phyloP scores from a whole-genome alignment of 1,139 yeast species.

The Yamadazyma aaseri region DNA sequence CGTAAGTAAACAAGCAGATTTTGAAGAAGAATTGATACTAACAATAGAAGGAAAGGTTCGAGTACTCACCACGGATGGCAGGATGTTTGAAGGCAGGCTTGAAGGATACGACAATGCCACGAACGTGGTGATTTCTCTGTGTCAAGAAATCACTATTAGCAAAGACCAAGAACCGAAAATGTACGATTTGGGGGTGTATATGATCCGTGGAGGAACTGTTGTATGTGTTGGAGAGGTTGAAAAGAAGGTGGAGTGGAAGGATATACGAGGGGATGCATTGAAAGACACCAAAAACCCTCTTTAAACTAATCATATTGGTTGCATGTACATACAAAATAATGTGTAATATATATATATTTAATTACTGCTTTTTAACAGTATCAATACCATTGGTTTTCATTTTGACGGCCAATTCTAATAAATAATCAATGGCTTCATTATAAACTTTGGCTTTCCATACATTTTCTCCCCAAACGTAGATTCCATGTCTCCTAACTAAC shows the following conservation, averaged over 20 bases:
- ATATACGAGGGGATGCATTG: slow-evolving; percentile 38
- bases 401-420: slow-evolving; percentile 79
- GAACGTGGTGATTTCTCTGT: slow-evolving; percentile 61
- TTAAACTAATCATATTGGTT: too few relatives aligned
- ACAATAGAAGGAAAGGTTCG: slow-evolving; percentile 53
- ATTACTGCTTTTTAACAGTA: slow-evolving; percentile 31
- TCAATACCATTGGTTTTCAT: slow-evolving; percentile 67
- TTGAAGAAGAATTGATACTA: slow-evolving; percentile 20
- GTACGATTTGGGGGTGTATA: slow-evolving; percentile 54
- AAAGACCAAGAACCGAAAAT: slow-evolving; percentile 50
- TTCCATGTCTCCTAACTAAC: slow-evolving; percentile 89
- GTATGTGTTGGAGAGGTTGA: slow-evolving; percentile 74
- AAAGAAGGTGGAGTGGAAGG: slow-evolving; percentile 55
- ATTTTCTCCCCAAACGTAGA: slow-evolving; percentile 92
- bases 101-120: slow-evolving; percentile 83
- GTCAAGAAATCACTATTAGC: slow-evolving; percentile 54
- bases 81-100: slow-evolving; percentile 66
- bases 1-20: slow-evolving; percentile 29
- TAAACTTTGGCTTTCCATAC: slow-evolving; percentile 92
- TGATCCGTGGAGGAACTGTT: slow-evolving; percentile 81
- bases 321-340: too few relatives aligned
- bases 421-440: slow-evolving; percentile 89
- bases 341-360: neutral
- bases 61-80: slow-evolving; percentile 81
- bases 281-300: slow-evolving; percentile 39